Evolutionary conservation across 495 filamentous ascomycete genomes (phyloP), one percentile per base, ranked within the genome.

Genomic region (Hypomontagnella monticulosa): DNA sequence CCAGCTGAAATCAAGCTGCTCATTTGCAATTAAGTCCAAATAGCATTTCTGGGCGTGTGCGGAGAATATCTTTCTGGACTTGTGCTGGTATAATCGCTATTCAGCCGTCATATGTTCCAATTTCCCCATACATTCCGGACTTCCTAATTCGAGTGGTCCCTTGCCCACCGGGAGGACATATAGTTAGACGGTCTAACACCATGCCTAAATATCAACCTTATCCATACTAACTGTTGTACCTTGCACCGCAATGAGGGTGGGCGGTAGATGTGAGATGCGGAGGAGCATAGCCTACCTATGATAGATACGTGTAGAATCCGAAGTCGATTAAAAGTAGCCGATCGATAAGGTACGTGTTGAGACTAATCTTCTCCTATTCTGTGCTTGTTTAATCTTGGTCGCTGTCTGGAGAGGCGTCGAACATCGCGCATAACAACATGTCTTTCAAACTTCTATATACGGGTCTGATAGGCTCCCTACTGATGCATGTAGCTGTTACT

Each of bases 391-490:
- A 8, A 9, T 60, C 23, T 54, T 53, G 8, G 46, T 57, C 33
- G 33, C 37, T 14, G 23, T 14, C 41, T 53, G 36, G 4, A 18
- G 44, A 59, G 34, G n/a, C n/a, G 12, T 48, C 34, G 5, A 12
- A 54, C 36, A 42, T 19, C 9, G 14, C 18, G n/a, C n/a, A n/a
- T 50, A 62, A 33, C 53, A 50, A 30, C 14, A 73, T 73, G 69
- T 63, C 65, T 57, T 66, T 48, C 52, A 70, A 72, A 59, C 40
- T 72, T 36, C 47, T 66, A 4, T 63, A 61, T 46, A 46, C 48
- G 32, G 34, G 66, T 57, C 52, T 74, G 14, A 14, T 57, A 55
- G 52, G 55, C 58, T 59, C 56, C 27, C 46, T 72, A 20, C 54
- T 72, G 43, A 50, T 63, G 18, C 11, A 46, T 10, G 63, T 41